Base-by-base conservation (phyloP, 1,284 basidiomycete species). In the Leccinum insolens region DNA sequence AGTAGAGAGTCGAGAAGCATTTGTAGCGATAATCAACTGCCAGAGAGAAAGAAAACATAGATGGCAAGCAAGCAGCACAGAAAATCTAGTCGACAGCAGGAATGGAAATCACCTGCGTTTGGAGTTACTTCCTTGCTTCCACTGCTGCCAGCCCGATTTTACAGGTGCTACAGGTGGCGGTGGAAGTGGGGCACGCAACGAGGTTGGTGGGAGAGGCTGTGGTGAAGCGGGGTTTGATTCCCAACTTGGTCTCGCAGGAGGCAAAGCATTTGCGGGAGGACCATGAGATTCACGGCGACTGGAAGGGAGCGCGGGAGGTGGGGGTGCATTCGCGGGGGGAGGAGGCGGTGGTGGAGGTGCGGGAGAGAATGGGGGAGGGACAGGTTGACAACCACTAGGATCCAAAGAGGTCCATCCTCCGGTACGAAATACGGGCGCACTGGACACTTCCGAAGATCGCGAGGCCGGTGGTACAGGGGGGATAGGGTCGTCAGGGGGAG, bases 351-450 rank as follows among this genome's bases (percentile, higher is more conserved):
- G 74, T 20, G 67, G 59, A 44, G 76, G 69, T 31, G 76, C 63
- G 7, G 74, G 70, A 39, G 70, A 67, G 44, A 76, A 71, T 20
- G 72, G 68, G 25, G 76, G 72, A 41, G 75, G 68, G 15, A 73
- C 70, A 31, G 73, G 68, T 20, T 63, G 73, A 69, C 72, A 67
- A 59, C 71, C 74, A 55, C 77, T 76, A 2, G 82, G 83, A 67
- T 89, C 88, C n/a, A 89, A 78, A 46, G 85, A 85, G 12, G 88
- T 84, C 86, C 87, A 89, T 12, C 88, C 88, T 61, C 82, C 88
- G 14, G 83, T 80, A 49, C 85, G 82, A 76, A 89, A 90, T 17
- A 81, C 73, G 20, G 88, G 85, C 46, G 82, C 70, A 11, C 62
- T 34, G 46, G 68, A 62, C 7, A 46, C 20, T 5, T 46, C 49